phyloP scores from a whole-genome alignment of 169 alveolate genomes.

The Perkinsus olseni region DNA sequence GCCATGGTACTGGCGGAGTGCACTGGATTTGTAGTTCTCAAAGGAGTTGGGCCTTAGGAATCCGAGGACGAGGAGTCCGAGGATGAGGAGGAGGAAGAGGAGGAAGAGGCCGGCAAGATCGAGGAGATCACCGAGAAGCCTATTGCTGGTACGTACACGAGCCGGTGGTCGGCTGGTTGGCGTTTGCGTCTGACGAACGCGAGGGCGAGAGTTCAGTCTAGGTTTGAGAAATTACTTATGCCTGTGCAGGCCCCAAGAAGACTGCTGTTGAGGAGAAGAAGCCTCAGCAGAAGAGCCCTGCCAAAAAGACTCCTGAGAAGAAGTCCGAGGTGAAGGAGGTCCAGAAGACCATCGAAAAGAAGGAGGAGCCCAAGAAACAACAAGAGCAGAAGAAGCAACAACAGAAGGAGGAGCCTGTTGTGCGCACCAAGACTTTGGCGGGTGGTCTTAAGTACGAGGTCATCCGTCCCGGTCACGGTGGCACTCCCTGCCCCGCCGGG shows the following conservation, averaged over 20 bases:
- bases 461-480: not conserved
- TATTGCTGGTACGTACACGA: not conserved
- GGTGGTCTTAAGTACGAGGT: constrained; percentile 7
- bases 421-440: not conserved
- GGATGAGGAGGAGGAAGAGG: not conserved
- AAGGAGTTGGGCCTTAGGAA: no score
- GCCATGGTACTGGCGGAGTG: not conserved
- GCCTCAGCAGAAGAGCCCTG: not conserved
- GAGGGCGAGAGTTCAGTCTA: not conserved
- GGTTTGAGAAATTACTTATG: no score
- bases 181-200: not conserved
- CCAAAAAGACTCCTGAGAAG: not conserved
- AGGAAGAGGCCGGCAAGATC: not conserved
- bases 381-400: not conserved
- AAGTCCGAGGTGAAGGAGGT: not conserved
- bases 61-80: not conserved
- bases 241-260: not conserved
- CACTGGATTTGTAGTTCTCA: no score
- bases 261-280: not conserved
- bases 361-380: not conserved
- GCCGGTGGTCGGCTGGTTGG: not conserved
- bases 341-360: not conserved
- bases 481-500: not conserved
- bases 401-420: not conserved
- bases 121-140: not conserved